Base-by-base conservation (phyloP, 768 basidiomycete genomes). In the Mycena pura region DNA sequence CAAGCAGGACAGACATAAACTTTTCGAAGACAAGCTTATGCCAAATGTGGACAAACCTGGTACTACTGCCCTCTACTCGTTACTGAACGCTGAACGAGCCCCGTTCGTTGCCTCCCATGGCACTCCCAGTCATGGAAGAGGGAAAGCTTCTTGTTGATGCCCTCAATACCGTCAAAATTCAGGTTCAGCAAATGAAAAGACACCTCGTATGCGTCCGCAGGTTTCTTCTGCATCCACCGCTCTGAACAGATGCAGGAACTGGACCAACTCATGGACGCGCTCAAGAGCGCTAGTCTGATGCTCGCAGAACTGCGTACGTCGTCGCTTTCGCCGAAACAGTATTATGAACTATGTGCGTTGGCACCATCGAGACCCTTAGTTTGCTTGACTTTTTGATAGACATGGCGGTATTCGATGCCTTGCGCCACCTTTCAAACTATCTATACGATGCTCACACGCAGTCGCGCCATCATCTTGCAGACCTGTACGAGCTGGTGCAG, bases 401-500 rank as follows among this genome's bases (percentile, higher is more conserved):
- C 77, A 99, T 99, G 94, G 92, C 95, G 63, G 95, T 99, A 49
- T 99, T 99, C 76, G 97, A 99, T 73, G 95, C 95, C 38, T 83
- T 99, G 48, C 86, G 96, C 68, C 90, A 98, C 72, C 87, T 99
- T 53, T 92, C 95, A 27, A 96, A 95, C 72, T 99, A 98, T 76
- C 88, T 99, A 62, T 95, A 93, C 69, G 97, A 99, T 62, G 96
- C 96, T 3, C 97, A 99, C 77, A 89, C 86, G 22, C 87, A 91
- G 60, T 89, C 90, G 48, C 86, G 90, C 72, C 96, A 99, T 73
- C 97, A 99, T 68, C 86, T 99, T 58, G 97, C 97, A 44, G 97
- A 99, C 82, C 83, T 99, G 41, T 99, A 99, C 78, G 97, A 99
- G 74, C 87, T 99, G 64, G 97, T 99, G n/a, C 97, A 99, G 85